Percentiles rank a stretch among this genome's conserved stretches.
Conservation (phyloP, 495 filamentous ascomycete genomes). For the Podospora didyma region DNA sequence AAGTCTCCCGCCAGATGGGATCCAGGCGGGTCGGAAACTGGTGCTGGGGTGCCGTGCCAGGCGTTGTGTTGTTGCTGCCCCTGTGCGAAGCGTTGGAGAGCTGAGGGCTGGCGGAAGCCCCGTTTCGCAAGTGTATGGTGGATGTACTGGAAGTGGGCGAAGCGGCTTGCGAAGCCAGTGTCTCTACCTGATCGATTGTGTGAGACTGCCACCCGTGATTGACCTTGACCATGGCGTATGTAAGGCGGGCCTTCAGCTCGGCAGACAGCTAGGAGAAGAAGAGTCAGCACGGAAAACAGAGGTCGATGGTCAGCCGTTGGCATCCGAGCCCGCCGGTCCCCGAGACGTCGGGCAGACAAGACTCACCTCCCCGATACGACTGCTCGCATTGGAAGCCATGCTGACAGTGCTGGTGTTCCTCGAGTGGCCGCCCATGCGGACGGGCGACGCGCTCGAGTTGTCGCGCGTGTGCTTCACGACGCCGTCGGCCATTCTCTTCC, state of each 20-base stretch:
- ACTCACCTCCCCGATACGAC: constrained; percentile 73
- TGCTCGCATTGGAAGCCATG: constrained; percentile 51
- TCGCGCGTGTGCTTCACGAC: constrained; percentile 49
- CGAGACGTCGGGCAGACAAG: constrained; percentile 8
- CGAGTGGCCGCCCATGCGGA: constrained; percentile 51
- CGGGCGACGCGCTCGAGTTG: constrained; percentile 35
- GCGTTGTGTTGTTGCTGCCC: constrained; percentile 30
- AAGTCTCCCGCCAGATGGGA: constrained; percentile 13
- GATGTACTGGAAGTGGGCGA: constrained; percentile 55
- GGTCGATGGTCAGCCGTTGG: background rate
- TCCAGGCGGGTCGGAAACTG: constrained; percentile 17
- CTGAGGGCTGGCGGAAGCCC: constrained; percentile 44
- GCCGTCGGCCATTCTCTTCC: constrained; percentile 64
- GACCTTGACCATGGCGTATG: constrained; percentile 87
- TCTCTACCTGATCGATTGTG: constrained; percentile 65
- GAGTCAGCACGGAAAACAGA: constrained; percentile 9
- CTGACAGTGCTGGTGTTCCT: constrained; percentile 62
- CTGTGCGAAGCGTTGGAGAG: constrained; percentile 27
- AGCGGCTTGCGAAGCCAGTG: constrained; percentile 56
- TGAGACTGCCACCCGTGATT: constrained; percentile 78
- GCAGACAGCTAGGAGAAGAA: constrained; percentile 58
- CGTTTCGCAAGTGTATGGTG: constrained; percentile 46
- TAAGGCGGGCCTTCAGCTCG: constrained; percentile 72
- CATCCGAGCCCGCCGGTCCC: background rate
- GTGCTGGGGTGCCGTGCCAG: constrained; percentile 23